Evolutionary conservation across 345 rosid species (phyloP), one percentile per base, ranked within the genome.

Genomic region (Reutealis trisperma): DNA sequence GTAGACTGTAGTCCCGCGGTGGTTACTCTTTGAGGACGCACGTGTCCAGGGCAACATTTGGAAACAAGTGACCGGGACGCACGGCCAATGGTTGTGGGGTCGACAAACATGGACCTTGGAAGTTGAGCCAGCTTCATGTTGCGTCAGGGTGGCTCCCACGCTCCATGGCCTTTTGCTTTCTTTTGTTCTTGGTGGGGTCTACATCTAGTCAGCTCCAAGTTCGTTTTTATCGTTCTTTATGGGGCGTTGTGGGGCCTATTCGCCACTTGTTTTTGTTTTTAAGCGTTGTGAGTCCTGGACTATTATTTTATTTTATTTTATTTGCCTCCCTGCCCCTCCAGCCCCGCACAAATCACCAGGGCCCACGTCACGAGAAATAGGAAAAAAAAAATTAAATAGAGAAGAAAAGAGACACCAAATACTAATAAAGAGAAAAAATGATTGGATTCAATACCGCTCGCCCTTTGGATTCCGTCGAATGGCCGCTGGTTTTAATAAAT

Each of bases 31-130:
- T 5, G 42, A 41, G 1, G 8, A 25, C 78, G 82, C 83, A 76
- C 87, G 83, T 84, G 77, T 82, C 18, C 9, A 14, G 16, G 49
- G 65, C 52, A 45, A 59, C 44, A 22, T 27, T 30, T 44, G 30
- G 30, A 27, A 27, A 27, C 30, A 18, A 45, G 74, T 74, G 67
- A 64, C 83, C 80, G 78, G 71, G 60, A 67, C 69, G 59, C 72
- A 71, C 82, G 86, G 85, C 79, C 83, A 83, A 80, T 22, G 37
- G 77, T 32, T 60, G 85, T 85, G 90, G 90, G 90, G 78, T 89
- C 75, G 70, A 18, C 41, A 60, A 82, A 87, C 89, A 85, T 54
- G 44, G 83, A 83, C 88, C 75, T 84, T 0, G 74, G 74, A 68
- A 61, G 76, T 57, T 2, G 89, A 74, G 87, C 92, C 86, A 83